Evolutionary conservation across 2,329 filamentous ascomycete species (phyloP), one percentile per base, ranked within the genome.

Genomic region (Penicillium sp.): DNA sequence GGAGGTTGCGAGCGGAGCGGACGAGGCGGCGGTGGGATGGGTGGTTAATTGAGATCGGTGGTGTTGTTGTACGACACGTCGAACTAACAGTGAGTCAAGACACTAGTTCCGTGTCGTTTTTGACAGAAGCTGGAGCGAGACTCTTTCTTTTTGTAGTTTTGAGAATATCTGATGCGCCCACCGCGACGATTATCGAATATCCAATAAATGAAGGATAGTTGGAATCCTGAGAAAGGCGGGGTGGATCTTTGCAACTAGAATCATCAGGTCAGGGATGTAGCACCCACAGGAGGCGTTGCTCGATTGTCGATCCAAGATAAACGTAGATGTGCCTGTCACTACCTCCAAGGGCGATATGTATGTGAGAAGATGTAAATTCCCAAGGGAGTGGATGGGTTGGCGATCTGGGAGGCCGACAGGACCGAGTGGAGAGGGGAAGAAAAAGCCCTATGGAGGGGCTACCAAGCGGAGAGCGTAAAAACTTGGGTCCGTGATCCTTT

Each of bases 191-290:
- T 54, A 56, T 62, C 54, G 49, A 61, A 45, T 17, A 37, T 50
- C 58, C 51, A 35, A 26, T 28, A 51, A 37, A 58, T 60, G 45
- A 58, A 56, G 30, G 45, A 57, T 15, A 15, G 33, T 35, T 38
- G 53, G 50, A 58, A 53, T 53, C 42, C 42, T 45, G 37, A 17
- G 19, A 8, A 58, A 50, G 35, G 49, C 42, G 35, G 50, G 47
- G 59, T 60, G 64, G 59, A 55, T 56, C 35, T 51, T 44, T 56
- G 50, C 42, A 50, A 38, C 50, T 30, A 26, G 47, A 42, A 30
- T 61, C 58, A 62, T 61, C 47, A 56, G 55, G 38, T 59, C 53
- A 56, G 55, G 50, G 54, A 60, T 42, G 42, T 56, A 28, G 59
- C 60, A 50, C 35, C 56, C 55, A 63, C 61, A 44, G 49, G 57